Base-by-base conservation (phyloP, 306 rosid species). In the Cicer yamashitae region DNA sequence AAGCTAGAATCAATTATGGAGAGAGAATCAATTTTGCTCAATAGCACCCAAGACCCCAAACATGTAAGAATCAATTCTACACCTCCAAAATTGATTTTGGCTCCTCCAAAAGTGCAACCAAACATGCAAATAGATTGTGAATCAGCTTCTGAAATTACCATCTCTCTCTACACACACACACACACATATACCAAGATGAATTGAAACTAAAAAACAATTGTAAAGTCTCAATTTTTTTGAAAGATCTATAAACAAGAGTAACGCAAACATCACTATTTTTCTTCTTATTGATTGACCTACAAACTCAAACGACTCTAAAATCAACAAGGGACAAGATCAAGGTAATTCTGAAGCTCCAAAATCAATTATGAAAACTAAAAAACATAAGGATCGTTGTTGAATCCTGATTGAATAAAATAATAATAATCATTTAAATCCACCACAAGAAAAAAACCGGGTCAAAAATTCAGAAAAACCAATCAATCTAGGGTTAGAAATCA, bases 401-500 rank as follows among this genome's bases (percentile, higher is more conserved):
- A 43, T 30, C 41, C 15, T 11, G 8, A 45, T 63, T 25, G 2
- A 20, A 22, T 30, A 30, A 30, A 30, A 30, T 30, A 39, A 10
- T 7, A 17, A 7, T 59, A 6, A 0, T 8, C 6, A 44, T 68
- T 17, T 7, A 34, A 15, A 63, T 10, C 13, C 6, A 46, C 22
- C 39, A 10, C 22, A 3, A 58, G 38, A 5, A 38, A 22, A 7
- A 15, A 46, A 72, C 15, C 6, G 18, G 59, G 47, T 64, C 65
- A 14, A 30, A 73, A 72, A 11, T 41, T 17, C 10, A 14, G 50
- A 64, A 61, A 61, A 83, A n/a, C 6, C 37, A 43, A 71, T 40
- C 59, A 80, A 76, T 58, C 73, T 84, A 84, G 87, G 84, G 84
- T 84, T 84, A 58, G 25, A 83, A 47, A 7, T 12, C 47, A 66